Evolutionary conservation across 2,329 filamentous ascomycete genomes (phyloP).

Genomic region (Aspergillus puulaauensis): DNA sequence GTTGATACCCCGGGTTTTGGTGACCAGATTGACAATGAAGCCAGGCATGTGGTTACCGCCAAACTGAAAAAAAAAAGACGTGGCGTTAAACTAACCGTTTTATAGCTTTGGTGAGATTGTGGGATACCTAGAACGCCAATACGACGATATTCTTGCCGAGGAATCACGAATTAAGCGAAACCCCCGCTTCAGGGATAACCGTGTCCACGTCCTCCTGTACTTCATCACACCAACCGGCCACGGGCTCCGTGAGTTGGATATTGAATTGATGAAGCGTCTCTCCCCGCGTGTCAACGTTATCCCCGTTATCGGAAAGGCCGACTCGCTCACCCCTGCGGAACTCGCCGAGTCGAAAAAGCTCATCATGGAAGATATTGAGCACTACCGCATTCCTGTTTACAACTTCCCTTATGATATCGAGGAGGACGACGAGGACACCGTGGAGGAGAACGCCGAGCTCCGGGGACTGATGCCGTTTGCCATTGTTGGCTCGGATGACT

Average conservation of each 20-base stretch:
- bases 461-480: constrained; percentile 98
- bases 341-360: constrained; percentile 99
- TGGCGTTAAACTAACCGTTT: constrained; percentile 23
- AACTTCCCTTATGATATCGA: constrained; percentile 99
- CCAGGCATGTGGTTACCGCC: constrained; percentile 62
- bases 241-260: constrained; percentile 96
- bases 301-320: constrained; percentile 96
- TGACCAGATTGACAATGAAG: constrained; percentile 99
- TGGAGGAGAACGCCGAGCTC: constrained; percentile 98
- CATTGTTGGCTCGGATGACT: constrained; percentile 95
- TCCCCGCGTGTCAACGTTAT: constrained; percentile 98
- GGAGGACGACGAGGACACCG: constrained; percentile 98
- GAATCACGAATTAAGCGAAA: constrained; percentile 99
- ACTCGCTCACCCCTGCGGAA: constrained; percentile 93
- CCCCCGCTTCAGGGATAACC: constrained; percentile 97
- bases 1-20: constrained; percentile 98
- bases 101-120: constrained; percentile 93
- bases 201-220: constrained; percentile 96
- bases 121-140: constrained; percentile 97
- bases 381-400: constrained; percentile 99
- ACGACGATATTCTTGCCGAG: constrained; percentile 98
- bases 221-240: constrained; percentile 99
- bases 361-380: constrained; percentile 99
- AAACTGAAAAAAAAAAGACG: neutral
- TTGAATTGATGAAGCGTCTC: constrained; percentile 98